phyloP scores from a whole-genome alignment of 495 filamentous ascomycete species.

The Aspergillus coremiiformis region DNA sequence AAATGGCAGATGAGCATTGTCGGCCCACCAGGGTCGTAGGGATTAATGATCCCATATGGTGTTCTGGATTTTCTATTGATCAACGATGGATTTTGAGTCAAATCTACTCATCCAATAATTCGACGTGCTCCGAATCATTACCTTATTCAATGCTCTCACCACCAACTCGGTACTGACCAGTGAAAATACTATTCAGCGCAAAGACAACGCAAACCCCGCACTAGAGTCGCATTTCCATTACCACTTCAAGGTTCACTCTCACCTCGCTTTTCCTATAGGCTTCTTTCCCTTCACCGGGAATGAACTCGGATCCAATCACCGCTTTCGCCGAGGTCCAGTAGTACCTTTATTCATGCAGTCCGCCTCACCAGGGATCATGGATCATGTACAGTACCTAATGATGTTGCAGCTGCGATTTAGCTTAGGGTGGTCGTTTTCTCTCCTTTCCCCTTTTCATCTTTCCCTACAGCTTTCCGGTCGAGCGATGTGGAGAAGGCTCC shows the following conservation, averaged over 20 bases:
- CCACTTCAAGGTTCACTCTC: no score
- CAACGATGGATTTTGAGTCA: background rate
- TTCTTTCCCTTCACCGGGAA: conserved; percentile 11
- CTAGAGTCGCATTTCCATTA: background rate
- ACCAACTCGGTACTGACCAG: background rate
- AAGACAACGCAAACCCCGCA: conserved; percentile 9
- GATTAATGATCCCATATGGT: no score
- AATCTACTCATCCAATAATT: background rate
- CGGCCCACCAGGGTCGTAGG: no score
- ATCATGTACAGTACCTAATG: conserved; percentile 15
- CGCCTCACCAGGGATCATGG: conserved; percentile 16
- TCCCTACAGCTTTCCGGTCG: background rate
- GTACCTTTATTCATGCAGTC: conserved; percentile 2
- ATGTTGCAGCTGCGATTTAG: conserved; percentile 14
- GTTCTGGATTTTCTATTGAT: background rate
- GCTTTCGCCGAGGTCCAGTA: background rate
- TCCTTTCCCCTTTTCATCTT: conserved; percentile 1
- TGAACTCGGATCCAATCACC: conserved; percentile 9
- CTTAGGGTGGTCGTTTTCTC: conserved; percentile 5
- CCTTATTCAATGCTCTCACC: background rate
- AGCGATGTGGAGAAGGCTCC: conserved; percentile 4
- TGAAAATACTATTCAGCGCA: background rate
- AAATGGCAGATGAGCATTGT: background rate
- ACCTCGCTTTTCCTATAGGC: conserved; percentile 4
- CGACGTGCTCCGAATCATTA: background rate